A percentile compares a stretch with the other conserved stretches of the same genome.
Conservation (phyloP, 1,284 basidiomycete species). For the Fomitopsis pinicola region DNA sequence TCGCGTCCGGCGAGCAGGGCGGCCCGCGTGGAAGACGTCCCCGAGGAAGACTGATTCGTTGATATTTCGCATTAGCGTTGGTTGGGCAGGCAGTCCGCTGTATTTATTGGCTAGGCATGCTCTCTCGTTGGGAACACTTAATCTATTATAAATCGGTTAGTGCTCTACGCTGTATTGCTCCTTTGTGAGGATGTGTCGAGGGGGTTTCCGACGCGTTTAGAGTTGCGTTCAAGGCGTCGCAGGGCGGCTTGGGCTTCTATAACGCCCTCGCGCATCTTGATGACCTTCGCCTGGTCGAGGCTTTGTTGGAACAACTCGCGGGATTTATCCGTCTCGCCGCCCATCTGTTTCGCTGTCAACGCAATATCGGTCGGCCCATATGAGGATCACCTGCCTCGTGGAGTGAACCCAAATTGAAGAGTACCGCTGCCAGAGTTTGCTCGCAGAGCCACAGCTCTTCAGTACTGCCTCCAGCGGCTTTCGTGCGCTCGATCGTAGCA, state of each 20-base stretch:
- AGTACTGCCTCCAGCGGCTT: conserved; percentile 19
- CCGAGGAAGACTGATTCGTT: conserved; percentile 20
- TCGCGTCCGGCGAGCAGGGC: conserved; percentile 59
- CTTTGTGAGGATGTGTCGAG: neutral
- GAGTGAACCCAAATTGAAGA: conserved; percentile 58
- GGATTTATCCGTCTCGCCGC: conserved; percentile 42
- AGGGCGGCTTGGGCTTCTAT: conserved; percentile 45
- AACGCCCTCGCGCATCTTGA: conserved; percentile 49
- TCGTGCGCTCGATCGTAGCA: conserved; percentile 39
- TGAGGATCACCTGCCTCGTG: conserved; percentile 34
- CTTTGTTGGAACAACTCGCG: conserved; percentile 41
- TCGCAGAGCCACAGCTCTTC: conserved; percentile 42
- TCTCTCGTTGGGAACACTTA: conserved; percentile 5
- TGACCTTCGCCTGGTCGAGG: conserved; percentile 42
- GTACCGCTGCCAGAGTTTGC: conserved; percentile 48
- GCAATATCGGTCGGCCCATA: too few species aligned
- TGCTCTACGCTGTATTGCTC: neutral
- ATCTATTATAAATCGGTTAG: neutral
- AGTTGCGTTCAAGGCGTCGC: conserved; percentile 28
- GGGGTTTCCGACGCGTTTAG: neutral
- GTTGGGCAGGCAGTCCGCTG: conserved; percentile 1
- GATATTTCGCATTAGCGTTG: neutral
- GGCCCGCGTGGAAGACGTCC: conserved; percentile 39
- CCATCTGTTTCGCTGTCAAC: conserved; percentile 32
- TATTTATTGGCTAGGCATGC: conserved; percentile 16